Percentiles rank a stretch among this genome's conserved stretches.
phyloP scores from a whole-genome alignment of 176 grass and related monocot species.

The Raddia distichophylla region DNA sequence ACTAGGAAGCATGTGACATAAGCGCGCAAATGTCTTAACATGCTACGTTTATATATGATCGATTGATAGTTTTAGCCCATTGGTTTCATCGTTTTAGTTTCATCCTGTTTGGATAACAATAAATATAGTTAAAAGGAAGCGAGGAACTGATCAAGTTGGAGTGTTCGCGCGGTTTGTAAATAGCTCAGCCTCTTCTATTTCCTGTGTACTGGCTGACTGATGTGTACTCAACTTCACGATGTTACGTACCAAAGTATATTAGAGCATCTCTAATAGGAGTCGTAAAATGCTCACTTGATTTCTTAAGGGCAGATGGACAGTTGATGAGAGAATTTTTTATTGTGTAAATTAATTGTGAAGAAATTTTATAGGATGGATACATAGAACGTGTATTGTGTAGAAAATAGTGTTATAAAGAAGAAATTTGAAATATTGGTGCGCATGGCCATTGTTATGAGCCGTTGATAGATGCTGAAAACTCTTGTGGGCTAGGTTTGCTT shows the following conservation, averaged over 20 bases:
- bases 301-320: too few relatives aligned
- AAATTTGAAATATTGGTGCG: too few relatives aligned
- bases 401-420: too few relatives aligned
- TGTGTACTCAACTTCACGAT: background rate
- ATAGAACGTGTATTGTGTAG: too few relatives aligned
- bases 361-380: too few relatives aligned
- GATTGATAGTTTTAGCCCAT: background rate
- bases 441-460: too few relatives aligned
- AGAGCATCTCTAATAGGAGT: too few relatives aligned
- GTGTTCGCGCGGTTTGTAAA: slow-evolving; percentile 2
- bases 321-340: too few relatives aligned
- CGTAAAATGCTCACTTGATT: too few relatives aligned
- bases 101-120: slow-evolving; percentile 11
- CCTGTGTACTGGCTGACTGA: background rate
- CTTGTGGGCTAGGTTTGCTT: too few relatives aligned
- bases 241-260: background rate
- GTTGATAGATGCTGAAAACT: too few relatives aligned
- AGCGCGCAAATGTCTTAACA: background rate
- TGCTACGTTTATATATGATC: background rate
- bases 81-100: background rate
- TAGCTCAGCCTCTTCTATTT: background rate
- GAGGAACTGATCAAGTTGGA: background rate
- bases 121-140: background rate
- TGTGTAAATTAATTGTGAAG: too few relatives aligned
- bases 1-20: background rate